phyloP scores from a whole-genome alignment of 2,329 filamentous ascomycete species.

The Epichloe aotearoae region DNA sequence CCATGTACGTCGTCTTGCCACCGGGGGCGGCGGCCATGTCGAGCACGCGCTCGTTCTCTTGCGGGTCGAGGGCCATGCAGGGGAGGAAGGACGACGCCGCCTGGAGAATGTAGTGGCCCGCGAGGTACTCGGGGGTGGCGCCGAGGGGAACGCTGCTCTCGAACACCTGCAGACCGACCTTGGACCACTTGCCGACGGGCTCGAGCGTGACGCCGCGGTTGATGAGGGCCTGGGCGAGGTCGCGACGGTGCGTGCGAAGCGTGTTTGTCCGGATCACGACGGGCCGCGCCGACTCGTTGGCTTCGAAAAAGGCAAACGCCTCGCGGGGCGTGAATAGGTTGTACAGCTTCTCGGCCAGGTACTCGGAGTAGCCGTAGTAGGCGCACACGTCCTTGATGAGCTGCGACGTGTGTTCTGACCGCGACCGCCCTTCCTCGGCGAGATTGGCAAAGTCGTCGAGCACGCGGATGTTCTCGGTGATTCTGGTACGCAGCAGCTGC shows the following conservation, averaged over 20 bases:
- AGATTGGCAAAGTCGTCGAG: slow-evolving; percentile 79
- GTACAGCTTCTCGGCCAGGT: slow-evolving; percentile 91
- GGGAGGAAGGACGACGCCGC: slow-evolving; percentile 95
- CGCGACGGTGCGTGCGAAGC: slow-evolving; percentile 59
- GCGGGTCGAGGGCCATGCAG: slow-evolving; percentile 91
- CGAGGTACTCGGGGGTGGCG: slow-evolving; percentile 89
- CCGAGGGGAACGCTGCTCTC: slow-evolving; percentile 75
- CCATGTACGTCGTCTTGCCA: slow-evolving; percentile 41
- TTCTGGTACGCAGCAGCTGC: slow-evolving; percentile 73
- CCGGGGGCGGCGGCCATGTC: slow-evolving; percentile 37
- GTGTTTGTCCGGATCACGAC: slow-evolving; percentile 97
- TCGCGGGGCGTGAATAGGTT: slow-evolving; percentile 84
- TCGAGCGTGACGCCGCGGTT: slow-evolving; percentile 93
- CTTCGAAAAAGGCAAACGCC: slow-evolving; percentile 96
- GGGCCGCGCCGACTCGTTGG: slow-evolving; percentile 87
- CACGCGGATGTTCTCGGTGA: slow-evolving; percentile 87
- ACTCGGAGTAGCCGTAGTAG: slow-evolving; percentile 94
- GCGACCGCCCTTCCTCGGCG: slow-evolving; percentile 64
- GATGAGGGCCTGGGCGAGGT: slow-evolving; percentile 85
- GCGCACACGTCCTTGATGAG: slow-evolving; percentile 84
- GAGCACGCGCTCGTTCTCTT: slow-evolving; percentile 81
- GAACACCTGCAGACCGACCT: slow-evolving; percentile 93
- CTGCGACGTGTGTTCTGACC: slow-evolving; percentile 77
- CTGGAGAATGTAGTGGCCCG: slow-evolving; percentile 95
- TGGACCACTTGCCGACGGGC: slow-evolving; percentile 96